phyloP scores from a whole-genome alignment of 306 rosid genomes.

The Herpetospermum pedunculosum region DNA sequence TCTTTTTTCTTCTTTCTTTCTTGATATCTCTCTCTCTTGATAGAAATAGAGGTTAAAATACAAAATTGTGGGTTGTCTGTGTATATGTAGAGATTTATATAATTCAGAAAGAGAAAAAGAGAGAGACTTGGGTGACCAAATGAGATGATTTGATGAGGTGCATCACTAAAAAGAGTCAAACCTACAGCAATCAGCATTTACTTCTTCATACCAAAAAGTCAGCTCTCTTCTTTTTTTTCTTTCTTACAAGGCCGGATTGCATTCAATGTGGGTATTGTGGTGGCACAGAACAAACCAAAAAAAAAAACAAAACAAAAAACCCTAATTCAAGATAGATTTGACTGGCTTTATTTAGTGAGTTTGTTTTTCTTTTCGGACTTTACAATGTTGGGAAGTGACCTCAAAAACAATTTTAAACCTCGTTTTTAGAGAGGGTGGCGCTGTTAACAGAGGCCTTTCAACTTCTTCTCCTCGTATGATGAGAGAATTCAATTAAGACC shows the following conservation, averaged over 20 bases:
- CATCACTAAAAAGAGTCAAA: conserved; percentile 23
- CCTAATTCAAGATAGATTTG: conserved; percentile 6
- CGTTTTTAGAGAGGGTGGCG: neutral
- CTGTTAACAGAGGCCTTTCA: neutral
- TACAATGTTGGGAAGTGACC: neutral
- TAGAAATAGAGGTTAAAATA: no score
- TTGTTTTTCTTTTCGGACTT: neutral
- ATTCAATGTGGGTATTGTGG: conserved; percentile 24
- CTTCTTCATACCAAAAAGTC: conserved; percentile 34
- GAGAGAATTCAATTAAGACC: no score
- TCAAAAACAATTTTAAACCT: neutral
- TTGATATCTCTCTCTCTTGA: no score
- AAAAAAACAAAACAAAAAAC: neutral
- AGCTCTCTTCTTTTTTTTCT: conserved; percentile 8
- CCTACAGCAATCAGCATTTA: conserved; percentile 39
- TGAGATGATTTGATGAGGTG: neutral
- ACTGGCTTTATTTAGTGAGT: neutral
- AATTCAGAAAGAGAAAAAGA: neutral
- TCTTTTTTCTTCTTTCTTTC: neutral
- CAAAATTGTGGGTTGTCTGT: conserved; percentile 7
- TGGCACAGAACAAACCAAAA: conserved; percentile 15
- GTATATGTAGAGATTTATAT: conserved; percentile 5
- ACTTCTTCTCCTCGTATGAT: neutral
- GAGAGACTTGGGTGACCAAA: conserved; percentile 15
- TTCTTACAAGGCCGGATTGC: conserved; percentile 20